Evolutionary conservation across 768 basidiomycete genomes (phyloP).

Genomic region (Omphalotus guepiniiformis): DNA sequence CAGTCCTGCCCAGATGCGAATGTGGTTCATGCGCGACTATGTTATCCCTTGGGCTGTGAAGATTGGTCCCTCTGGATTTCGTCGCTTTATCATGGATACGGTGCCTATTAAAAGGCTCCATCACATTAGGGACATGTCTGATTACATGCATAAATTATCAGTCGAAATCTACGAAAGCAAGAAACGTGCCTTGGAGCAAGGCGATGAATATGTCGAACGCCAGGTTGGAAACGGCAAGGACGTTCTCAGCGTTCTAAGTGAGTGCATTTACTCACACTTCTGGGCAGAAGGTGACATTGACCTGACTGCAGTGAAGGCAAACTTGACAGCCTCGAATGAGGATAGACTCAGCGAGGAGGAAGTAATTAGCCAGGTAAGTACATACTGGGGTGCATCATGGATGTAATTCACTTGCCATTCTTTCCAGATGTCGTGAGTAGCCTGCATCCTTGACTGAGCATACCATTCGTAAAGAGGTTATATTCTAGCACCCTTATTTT

Average conservation of each 20-base stretch:
- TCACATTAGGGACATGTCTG: constrained; percentile 21
- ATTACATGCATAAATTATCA: constrained; percentile 23
- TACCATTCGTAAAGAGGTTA: background rate
- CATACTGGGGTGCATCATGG: background rate
- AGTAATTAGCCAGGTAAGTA: constrained; percentile 28
- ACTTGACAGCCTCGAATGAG: constrained; percentile 24
- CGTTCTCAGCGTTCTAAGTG: constrained; percentile 32
- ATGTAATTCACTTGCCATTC: background rate
- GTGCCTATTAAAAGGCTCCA: constrained; percentile 21
- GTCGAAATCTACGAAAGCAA: constrained; percentile 24
- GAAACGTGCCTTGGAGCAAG: constrained; percentile 21
- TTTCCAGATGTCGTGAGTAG: constrained; percentile 6
- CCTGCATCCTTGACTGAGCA: constrained; percentile 1
- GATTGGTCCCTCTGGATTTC: constrained; percentile 22
- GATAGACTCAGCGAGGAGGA: constrained; percentile 32
- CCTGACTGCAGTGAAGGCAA: constrained; percentile 26
- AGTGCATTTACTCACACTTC: background rate
- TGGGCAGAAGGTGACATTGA: background rate
- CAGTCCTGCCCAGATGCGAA: background rate
- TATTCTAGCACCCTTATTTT: constrained; percentile 30
- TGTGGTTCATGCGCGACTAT: constrained; percentile 7
- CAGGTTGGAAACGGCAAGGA: constrained; percentile 31
- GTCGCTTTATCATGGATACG: constrained; percentile 18
- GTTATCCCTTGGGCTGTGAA: constrained; percentile 18
- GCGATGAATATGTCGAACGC: constrained; percentile 20